phyloP scores from a whole-genome alignment of 2,329 filamentous ascomycete genomes.

The Amesomyces nigricolor region DNA sequence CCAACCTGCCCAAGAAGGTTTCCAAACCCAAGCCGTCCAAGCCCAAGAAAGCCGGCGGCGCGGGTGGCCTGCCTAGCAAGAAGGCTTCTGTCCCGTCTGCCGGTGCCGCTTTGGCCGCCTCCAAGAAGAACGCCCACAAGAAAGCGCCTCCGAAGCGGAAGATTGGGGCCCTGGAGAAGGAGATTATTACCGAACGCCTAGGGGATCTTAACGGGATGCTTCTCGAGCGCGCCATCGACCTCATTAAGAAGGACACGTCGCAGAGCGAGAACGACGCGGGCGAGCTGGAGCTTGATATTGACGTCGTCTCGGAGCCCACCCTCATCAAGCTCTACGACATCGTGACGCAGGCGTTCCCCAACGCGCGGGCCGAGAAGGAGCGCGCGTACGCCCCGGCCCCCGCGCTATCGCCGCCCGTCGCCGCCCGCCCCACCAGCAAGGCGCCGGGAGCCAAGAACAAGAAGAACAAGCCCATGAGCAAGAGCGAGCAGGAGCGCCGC shows the following conservation, averaged over 20 bases:
- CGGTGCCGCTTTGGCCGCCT: conserved; percentile 28
- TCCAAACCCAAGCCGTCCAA: conserved; percentile 40
- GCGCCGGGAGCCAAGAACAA: conserved; percentile 45
- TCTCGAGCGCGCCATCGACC: conserved; percentile 74
- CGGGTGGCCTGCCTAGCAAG: conserved; percentile 21
- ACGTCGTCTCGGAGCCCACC: conserved; percentile 51
- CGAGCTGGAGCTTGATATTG: conserved; percentile 56
- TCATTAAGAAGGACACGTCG: conserved; percentile 82
- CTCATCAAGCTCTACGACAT: conserved; percentile 47
- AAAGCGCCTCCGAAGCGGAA: conserved; percentile 49
- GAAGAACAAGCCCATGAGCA: conserved; percentile 75
- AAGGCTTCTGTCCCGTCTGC: conserved; percentile 17
- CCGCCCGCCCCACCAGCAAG: conserved; percentile 22
- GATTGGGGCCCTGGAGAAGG: conserved; percentile 77
- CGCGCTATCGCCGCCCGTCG: conserved; percentile 22
- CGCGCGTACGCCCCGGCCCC: conserved; percentile 24
- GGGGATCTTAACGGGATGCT: conserved; percentile 72
- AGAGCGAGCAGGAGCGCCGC: conserved; percentile 62
- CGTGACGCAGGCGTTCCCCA: conserved; percentile 36
- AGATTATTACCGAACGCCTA: conserved; percentile 81
- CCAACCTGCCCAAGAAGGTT: conserved; percentile 45
- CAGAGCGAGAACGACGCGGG: conserved; percentile 57
- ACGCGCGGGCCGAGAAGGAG: conserved; percentile 33
- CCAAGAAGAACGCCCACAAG: conserved; percentile 38
- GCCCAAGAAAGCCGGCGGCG: conserved; percentile 32